Evolutionary conservation across 331 rosid genomes (phyloP).

Genomic region (Saraca asoca): DNA sequence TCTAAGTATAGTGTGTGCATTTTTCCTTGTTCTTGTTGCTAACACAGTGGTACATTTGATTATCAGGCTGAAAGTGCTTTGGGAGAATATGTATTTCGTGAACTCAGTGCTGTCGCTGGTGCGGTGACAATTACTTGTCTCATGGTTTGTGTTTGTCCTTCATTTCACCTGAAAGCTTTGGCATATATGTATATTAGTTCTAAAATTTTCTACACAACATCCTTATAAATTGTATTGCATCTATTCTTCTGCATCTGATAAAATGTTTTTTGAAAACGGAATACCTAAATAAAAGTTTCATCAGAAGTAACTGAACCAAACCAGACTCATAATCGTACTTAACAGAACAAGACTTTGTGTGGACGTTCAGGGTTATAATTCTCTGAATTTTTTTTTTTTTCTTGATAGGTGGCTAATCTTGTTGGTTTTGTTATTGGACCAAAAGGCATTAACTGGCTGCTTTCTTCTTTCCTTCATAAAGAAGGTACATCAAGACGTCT

Average conservation of each 20-base stretch:
- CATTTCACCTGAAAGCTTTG: background rate
- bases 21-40: conserved; percentile 20
- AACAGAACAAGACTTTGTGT: background rate
- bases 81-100: conserved; percentile 62
- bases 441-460: conserved; percentile 70
- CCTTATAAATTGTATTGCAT: too few relatives aligned
- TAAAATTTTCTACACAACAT: too few relatives aligned
- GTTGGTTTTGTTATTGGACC: conserved; percentile 94
- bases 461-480: conserved; percentile 65
- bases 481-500: conserved; percentile 54
- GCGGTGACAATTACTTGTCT: conserved; percentile 89
- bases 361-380: background rate
- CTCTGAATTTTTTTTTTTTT: background rate
- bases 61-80: conserved; percentile 60
- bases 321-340: too few relatives aligned
- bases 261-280: too few relatives aligned
- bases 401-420: conserved; percentile 84
- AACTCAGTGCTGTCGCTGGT: conserved; percentile 80
- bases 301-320: too few relatives aligned
- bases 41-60: background rate
- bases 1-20: background rate
- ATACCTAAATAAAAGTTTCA: too few relatives aligned
- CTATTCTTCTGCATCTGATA: background rate
- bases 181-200: too few relatives aligned
- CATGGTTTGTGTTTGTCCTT: conserved; percentile 74